Conservation (phyloP, 768 basidiomycete genomes). For the Tylopilus balloui region DNA sequence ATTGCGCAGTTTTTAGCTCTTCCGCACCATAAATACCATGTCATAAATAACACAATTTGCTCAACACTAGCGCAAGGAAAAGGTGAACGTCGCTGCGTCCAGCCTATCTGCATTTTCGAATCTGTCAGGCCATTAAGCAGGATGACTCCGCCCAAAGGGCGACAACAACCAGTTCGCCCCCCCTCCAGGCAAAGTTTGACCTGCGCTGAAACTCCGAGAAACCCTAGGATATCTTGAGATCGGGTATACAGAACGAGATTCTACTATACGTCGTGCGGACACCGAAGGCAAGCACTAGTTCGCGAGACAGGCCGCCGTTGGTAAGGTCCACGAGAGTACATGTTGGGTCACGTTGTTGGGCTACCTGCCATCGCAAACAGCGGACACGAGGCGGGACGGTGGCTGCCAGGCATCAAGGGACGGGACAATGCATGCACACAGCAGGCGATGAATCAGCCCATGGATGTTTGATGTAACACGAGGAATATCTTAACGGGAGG, state of each 20-base stretch:
- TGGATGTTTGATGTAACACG: background rate
- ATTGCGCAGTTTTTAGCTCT: slow-evolving; percentile 5
- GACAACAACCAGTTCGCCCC: too few relatives aligned
- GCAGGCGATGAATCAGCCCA: background rate
- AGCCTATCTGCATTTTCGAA: slow-evolving; percentile 41
- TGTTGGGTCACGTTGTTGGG: too few relatives aligned
- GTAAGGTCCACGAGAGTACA: background rate
- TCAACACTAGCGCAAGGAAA: background rate
- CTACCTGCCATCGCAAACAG: too few relatives aligned
- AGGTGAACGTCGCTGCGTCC: slow-evolving; percentile 32
- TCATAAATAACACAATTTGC: background rate
- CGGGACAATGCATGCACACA: background rate
- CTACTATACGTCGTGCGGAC: background rate
- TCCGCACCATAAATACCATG: slow-evolving; percentile 14
- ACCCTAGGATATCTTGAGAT: background rate
- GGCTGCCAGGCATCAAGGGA: slow-evolving; percentile 1
- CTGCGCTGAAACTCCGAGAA: background rate
- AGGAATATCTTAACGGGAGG: background rate
- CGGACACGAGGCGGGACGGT: too few relatives aligned
- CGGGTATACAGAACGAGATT: background rate
- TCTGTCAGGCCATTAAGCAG: slow-evolving; percentile 42
- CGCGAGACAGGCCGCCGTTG: background rate
- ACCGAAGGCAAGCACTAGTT: background rate
- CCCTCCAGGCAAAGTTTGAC: too few relatives aligned
- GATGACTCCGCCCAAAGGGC: slow-evolving; percentile 34